phyloP scores from a whole-genome alignment of 306 rosid genomes.

The Lotus japonicus region DNA sequence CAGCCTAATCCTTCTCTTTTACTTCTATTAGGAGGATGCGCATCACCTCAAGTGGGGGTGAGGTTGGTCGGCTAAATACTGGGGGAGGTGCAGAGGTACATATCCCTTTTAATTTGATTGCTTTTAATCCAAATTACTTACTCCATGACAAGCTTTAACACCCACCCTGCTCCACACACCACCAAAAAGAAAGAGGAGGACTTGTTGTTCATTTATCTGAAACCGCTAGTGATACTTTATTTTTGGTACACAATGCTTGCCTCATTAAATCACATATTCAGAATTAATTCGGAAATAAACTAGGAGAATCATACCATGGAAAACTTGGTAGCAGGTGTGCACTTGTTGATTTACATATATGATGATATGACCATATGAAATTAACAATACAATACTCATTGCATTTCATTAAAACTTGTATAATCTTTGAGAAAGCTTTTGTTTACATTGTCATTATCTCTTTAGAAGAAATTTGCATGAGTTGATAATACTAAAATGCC shows the following conservation, averaged over 20 bases:
- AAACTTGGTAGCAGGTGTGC: no score
- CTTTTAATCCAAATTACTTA: not conserved
- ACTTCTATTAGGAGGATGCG: constrained; percentile 68
- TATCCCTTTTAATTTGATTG: constrained; percentile 6
- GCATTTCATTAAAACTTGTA: not conserved
- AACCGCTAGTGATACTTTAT: not conserved
- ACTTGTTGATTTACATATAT: no score
- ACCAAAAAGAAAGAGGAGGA: not conserved
- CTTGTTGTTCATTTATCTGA: not conserved
- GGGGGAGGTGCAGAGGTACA: constrained; percentile 99
- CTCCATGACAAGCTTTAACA: not conserved
- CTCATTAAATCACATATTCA: not conserved
- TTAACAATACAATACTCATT: not conserved
- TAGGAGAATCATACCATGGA: not conserved
- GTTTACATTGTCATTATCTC: not conserved
- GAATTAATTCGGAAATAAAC: constrained; percentile 9
- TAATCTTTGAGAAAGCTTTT: not conserved
- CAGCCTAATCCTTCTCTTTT: constrained; percentile 13
- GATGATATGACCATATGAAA: not conserved
- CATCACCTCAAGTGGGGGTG: constrained; percentile 90
- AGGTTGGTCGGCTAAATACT: constrained; percentile 96
- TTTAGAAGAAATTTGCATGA: not conserved
- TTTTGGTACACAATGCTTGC: not conserved
- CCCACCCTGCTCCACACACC: not conserved
- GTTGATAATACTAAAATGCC: not conserved